phyloP scores from a whole-genome alignment of 169 alveolate species.

The Plasmodium berghei region DNA sequence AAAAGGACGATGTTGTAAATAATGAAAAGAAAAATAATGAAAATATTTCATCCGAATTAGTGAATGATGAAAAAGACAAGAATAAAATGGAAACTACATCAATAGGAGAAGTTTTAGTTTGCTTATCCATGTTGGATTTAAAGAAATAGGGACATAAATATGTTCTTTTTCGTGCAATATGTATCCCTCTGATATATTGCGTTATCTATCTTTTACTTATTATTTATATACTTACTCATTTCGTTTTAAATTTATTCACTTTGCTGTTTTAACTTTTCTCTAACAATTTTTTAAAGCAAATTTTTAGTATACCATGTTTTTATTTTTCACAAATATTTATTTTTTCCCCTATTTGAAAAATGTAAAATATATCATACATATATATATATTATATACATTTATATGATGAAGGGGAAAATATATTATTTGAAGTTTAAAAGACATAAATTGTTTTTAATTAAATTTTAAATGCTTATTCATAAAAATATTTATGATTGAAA shows the following conservation, averaged over 20 bases:
- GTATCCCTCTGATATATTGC: no score
- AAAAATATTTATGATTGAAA: neutral
- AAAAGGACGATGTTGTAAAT: slow-evolving; percentile 8
- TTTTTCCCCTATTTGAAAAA: no score
- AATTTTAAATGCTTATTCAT: slow-evolving; percentile 3
- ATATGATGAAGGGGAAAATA: neutral
- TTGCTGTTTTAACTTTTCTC: neutral
- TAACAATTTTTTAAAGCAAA: neutral
- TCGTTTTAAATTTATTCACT: no score
- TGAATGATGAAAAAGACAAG: slow-evolving; percentile 1
- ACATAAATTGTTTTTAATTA: slow-evolving; percentile 9
- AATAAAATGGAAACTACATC: slow-evolving; percentile 39
- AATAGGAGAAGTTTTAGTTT: slow-evolving; percentile 72
- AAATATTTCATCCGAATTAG: neutral
- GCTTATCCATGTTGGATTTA: slow-evolving; percentile 63
- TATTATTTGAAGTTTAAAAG: slow-evolving; percentile 27
- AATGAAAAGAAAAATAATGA: slow-evolving; percentile 2
- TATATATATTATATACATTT: no score
- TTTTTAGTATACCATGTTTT: no score
- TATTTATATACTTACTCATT: no score
- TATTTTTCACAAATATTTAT: no score
- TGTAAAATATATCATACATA: no score
- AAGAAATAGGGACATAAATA: neutral
- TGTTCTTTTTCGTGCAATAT: neutral
- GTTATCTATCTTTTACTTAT: no score